Percentiles rank a stretch among this genome's conserved stretches.
phyloP scores from a whole-genome alignment of 73 alveolate species.

The Tetrahymena malaccensis region DNA sequence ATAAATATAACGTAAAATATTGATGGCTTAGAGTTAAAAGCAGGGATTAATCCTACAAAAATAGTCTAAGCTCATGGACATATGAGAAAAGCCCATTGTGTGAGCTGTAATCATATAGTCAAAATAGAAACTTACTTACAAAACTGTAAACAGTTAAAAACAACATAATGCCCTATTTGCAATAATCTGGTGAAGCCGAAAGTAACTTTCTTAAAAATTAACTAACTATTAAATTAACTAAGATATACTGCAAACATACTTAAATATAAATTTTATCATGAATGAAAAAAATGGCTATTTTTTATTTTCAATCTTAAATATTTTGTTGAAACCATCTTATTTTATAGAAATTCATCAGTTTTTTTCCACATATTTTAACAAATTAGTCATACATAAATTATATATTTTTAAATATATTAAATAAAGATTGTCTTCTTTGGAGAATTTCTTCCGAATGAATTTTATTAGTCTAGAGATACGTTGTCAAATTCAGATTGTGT shows the following conservation, averaged over 20 bases:
- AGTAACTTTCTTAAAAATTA: not conserved
- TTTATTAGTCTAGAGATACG: not conserved
- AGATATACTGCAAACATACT: not conserved
- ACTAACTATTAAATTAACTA: not conserved
- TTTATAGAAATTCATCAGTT: no score
- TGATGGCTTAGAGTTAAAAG: conserved; percentile 64
- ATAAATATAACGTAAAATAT: conserved; percentile 65
- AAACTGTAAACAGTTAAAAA: conserved; percentile 22
- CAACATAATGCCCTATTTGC: conserved; percentile 5
- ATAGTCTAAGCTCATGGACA: conserved; percentile 73
- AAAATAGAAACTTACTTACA: conserved; percentile 5
- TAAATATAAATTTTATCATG: no score
- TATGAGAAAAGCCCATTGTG: conserved; percentile 37
- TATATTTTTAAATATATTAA: conserved; percentile 20
- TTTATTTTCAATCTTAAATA: no score
- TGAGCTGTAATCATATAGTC: conserved; percentile 11
- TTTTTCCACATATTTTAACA: no score
- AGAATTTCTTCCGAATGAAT: conserved; percentile 44
- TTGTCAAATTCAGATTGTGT: conserved; percentile 36
- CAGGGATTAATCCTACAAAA: conserved; percentile 55
- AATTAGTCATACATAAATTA: no score
- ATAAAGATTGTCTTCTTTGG: conserved; percentile 66
- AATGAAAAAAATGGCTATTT: no score
- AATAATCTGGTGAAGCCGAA: not conserved
- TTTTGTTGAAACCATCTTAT: no score